Evolutionary conservation across 148 eudicot genomes (phyloP), one percentile per base, ranked within the genome.

Genomic region (Rhododendron molle): DNA sequence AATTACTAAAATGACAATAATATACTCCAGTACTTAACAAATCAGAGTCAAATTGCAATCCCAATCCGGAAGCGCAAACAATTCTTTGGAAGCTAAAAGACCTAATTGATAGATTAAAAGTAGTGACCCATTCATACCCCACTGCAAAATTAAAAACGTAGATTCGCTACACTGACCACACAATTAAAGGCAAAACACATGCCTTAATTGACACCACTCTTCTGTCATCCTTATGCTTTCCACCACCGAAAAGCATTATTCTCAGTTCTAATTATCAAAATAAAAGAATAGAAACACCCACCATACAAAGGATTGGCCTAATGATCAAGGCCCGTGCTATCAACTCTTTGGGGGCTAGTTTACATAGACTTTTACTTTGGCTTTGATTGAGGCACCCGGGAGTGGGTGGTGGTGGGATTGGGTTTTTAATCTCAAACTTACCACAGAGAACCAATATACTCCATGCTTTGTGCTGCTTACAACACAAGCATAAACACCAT

Each of bases 381-480:
- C 65, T 21, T 58, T 6, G 1, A 58, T 58, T 21, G 26, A 58
- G n/a, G 21, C 26, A 54, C n/a, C 65, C 65, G 1, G 6, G 7
- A 58, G 62, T 58, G 65, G 9, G 50, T 13, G 2, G 26, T 15
- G 0, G n/a, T 58, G 2, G n/a, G 26, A 58, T 20, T 16, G 21
- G 60, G 60, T 54, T 54, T 21, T 21, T 58, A 58, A 58, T 20
- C n/a, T 58, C 65, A 65, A n/a, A 28, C 12, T 26, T 20, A 80
- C 43, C 38, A 81, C 73, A 72, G 10, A 81, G 10, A 71, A 86
- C 49, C 84, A 86, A 81, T 50, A 26, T 54, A 81, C 44, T 72
- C 71, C 83, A 85, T 23, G 16, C 30, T 32, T 50, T 69, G 21
- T 71, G 80, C 84, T 81, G 72, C 80, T 34, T 69, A 49, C 80